Conservation (phyloP, 257 asterid genomes). For the Cordia subcordata region DNA sequence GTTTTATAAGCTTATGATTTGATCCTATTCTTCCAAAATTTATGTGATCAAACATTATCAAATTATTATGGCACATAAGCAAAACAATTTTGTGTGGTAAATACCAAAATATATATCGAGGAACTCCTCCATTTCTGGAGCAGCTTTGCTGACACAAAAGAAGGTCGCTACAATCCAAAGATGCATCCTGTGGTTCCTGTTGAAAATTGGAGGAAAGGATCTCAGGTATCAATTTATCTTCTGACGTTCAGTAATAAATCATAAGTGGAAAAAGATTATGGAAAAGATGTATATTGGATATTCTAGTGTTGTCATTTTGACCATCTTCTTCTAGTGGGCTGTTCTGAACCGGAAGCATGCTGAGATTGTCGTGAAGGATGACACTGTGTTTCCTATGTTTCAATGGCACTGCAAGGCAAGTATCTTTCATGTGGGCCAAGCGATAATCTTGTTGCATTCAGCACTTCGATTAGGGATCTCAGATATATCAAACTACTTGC, state of each 20-base stretch:
- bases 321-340: slow-evolving; percentile 72
- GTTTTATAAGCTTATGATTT: no score
- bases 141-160: slow-evolving; percentile 94
- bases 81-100: no score
- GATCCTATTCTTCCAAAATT: no score
- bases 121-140: slow-evolving; percentile 12
- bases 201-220: slow-evolving; percentile 91
- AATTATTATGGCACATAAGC: no score
- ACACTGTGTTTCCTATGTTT: slow-evolving; percentile 69
- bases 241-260: slow-evolving; percentile 1
- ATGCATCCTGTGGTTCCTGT: slow-evolving; percentile 84
- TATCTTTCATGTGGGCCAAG: neutral
- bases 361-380: slow-evolving; percentile 65
- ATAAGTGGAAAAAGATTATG: slow-evolving; percentile 10
- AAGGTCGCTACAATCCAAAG: slow-evolving; percentile 93
- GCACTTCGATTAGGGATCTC: no score
- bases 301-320: slow-evolving; percentile 13
- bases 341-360: slow-evolving; percentile 93
- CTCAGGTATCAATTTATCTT: slow-evolving; percentile 59
- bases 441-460: no score
- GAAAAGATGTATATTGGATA: neutral
- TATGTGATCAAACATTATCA: no score
- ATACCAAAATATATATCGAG: neutral
- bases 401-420: slow-evolving; percentile 92
- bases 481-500: no score